A percentile compares a stretch with the other conserved stretches of the same genome.
Conservation (phyloP, 805 yeast species). For the Zygotorulaspora danielsina region DNA sequence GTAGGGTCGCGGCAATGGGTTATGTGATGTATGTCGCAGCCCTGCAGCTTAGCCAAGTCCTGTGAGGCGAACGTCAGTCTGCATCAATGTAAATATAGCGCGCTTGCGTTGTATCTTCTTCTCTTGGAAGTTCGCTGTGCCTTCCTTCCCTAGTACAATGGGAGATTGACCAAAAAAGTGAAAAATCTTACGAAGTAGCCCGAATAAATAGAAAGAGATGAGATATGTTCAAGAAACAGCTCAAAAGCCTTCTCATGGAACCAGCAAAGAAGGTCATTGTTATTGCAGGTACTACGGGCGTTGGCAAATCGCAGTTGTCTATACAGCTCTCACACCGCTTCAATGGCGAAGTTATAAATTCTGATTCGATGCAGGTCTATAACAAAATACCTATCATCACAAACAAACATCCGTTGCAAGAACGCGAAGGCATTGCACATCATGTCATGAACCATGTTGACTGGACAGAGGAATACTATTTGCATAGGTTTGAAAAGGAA, state of each 20-base stretch:
- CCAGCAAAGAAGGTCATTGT: conserved; percentile 46
- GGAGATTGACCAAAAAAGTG: too few species aligned
- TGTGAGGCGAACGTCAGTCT: too few species aligned
- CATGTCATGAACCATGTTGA: conserved; percentile 81
- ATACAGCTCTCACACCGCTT: conserved; percentile 66
- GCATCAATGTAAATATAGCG: too few species aligned
- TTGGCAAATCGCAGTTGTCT: conserved; percentile 79
- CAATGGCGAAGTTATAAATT: conserved; percentile 88
- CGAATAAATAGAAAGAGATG: too few species aligned
- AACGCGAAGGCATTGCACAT: conserved; percentile 71
- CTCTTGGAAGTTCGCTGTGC: too few species aligned
- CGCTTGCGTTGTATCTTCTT: too few species aligned
- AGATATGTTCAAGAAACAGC: conserved; percentile 9
- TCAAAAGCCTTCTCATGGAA: conserved; percentile 5
- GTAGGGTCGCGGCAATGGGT: too few species aligned
- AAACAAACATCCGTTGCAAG: conserved; percentile 83
- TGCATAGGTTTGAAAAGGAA: conserved; percentile 72
- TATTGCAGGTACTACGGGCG: conserved; percentile 92
- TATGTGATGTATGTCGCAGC: too few species aligned
- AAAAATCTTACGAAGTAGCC: too few species aligned
- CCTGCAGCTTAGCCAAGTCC: too few species aligned
- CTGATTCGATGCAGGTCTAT: conserved; percentile 97
- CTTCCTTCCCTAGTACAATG: too few species aligned
- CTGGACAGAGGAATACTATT: conserved; percentile 78
- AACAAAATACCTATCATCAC: conserved; percentile 68